Conservation (phyloP, 495 filamentous ascomycete genomes). For the Chaetomium cochliodes region DNA sequence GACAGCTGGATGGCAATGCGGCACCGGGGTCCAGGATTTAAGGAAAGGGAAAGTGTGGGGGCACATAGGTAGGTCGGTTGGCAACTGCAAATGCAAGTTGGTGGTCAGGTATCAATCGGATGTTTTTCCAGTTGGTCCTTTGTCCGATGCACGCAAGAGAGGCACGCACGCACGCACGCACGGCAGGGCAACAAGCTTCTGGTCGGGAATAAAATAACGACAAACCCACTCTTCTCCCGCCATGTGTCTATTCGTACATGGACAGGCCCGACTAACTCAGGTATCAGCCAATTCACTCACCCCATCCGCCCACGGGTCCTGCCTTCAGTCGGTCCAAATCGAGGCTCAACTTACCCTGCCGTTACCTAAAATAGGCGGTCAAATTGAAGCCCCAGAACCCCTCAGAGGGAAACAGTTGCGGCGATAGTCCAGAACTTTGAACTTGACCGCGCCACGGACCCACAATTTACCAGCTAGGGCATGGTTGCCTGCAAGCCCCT, state of each 20-base stretch:
- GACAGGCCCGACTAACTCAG: too few relatives aligned
- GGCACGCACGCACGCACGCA: not conserved
- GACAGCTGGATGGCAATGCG: conserved; percentile 6
- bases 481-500: conserved; percentile 11
- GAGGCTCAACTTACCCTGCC: not conserved
- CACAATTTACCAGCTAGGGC: conserved; percentile 17
- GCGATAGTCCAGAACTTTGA: not conserved
- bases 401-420: conserved; percentile 23
- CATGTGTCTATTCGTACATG: too few relatives aligned
- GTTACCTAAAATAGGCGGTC: conserved; percentile 4
- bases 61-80: not conserved
- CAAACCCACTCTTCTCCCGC: not conserved
- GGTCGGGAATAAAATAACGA: not conserved
- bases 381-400: not conserved
- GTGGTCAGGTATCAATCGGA: conserved; percentile 3
- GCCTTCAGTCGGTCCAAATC: not conserved
- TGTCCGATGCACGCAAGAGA: not conserved
- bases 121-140: not conserved
- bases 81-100: too few relatives aligned
- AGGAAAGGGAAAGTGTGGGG: conserved; percentile 10
- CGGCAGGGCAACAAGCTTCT: too few relatives aligned
- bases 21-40: not conserved
- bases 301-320: not conserved
- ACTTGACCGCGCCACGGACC: not conserved
- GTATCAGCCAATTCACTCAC: not conserved